These are phyloP conservation scores for Alternaria ethzedia DNA, from an alignment of 2,329 filamentous ascomycete genomes.

Conservation along the genomic window DNA sequence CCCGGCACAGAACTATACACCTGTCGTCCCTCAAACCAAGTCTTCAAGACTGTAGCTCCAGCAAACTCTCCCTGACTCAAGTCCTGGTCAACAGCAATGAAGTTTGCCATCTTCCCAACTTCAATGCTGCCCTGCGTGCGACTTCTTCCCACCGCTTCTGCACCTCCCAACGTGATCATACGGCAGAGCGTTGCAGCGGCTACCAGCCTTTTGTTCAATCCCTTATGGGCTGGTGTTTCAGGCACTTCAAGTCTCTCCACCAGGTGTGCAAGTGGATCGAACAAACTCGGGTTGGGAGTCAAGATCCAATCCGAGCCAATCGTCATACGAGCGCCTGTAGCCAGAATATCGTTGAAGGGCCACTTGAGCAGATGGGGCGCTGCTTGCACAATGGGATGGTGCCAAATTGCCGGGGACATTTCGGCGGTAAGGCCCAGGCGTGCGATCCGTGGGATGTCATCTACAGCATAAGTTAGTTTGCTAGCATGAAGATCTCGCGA, in stretches of 20 bases:
- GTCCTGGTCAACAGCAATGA: conserved; percentile 39
- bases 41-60: conserved; percentile 34
- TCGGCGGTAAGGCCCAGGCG: conserved; percentile 42
- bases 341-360: conserved; percentile 36
- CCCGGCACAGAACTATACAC: not conserved
- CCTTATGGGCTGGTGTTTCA: too few species aligned
- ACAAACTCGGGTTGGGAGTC: conserved; percentile 16
- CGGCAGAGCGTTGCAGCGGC: conserved; percentile 4
- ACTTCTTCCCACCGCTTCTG: conserved; percentile 35
- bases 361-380: conserved; percentile 33
- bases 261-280: conserved; percentile 17
- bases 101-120: conserved; percentile 43
- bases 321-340: conserved; percentile 34
- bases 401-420: conserved; percentile 36
- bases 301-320: conserved; percentile 38
- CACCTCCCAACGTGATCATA: conserved; percentile 38
- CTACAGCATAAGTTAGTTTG: conserved; percentile 3
- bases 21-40: conserved; percentile 34
- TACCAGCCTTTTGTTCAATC: not conserved
- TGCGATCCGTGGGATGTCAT: conserved; percentile 38
- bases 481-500: not conserved
- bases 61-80: conserved; percentile 37
- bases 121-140: conserved; percentile 37
- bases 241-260: conserved; percentile 9
- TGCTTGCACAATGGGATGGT: not conserved